Evolutionary conservation across 345 rosid genomes (phyloP).

Genomic region (Litchi chinensis): DNA sequence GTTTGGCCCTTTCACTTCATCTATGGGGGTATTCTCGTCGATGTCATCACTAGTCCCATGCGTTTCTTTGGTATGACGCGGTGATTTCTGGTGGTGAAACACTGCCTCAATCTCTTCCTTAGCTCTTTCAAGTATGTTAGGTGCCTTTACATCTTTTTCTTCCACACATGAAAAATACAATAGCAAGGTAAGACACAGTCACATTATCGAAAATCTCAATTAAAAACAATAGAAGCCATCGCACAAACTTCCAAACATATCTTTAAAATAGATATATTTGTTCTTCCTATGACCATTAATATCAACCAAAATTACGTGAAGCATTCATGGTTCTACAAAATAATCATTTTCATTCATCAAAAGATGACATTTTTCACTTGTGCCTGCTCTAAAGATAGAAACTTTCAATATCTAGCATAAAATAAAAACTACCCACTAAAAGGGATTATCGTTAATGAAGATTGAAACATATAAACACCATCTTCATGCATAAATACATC

Average conservation of each 20-base stretch:
- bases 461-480: neutral
- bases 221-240: too few relatives aligned
- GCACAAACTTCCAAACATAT: neutral
- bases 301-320: neutral
- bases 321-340: neutral
- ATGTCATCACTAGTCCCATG: constrained; percentile 50
- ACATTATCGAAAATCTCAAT: neutral
- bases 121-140: constrained; percentile 42
- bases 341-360: neutral
- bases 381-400: neutral
- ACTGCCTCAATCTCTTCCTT: constrained; percentile 53
- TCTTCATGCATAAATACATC: neutral
- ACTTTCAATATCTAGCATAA: neutral
- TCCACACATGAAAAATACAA: neutral
- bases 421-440: constrained; percentile 1
- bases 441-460: neutral
- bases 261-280: neutral
- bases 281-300: neutral
- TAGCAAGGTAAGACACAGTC: neutral
- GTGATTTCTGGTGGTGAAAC: constrained; percentile 33
- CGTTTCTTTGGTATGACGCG: constrained; percentile 45
- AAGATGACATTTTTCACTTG: neutral
- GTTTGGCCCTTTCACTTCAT: constrained; percentile 43
- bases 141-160: constrained; percentile 41
- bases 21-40: constrained; percentile 39